phyloP scores from a whole-genome alignment of 257 asterid species.

The Lycium barbarum region DNA sequence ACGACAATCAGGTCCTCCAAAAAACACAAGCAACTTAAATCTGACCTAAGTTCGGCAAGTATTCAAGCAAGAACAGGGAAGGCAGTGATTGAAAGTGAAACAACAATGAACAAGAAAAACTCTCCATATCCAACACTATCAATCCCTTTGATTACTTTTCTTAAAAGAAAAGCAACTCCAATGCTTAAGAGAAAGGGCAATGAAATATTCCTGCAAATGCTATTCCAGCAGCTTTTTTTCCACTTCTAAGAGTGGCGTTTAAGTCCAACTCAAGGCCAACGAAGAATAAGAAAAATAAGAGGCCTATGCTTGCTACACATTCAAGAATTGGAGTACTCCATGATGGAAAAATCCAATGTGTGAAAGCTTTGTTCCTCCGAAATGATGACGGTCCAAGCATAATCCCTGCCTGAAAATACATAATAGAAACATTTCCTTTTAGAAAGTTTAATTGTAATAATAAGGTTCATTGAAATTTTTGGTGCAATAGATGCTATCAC shows the following conservation, averaged over 20 bases:
- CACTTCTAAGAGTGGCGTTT: constrained; percentile 48
- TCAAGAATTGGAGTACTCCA: constrained; percentile 66
- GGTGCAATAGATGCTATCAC: no score
- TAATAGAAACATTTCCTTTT: no score
- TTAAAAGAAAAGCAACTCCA: constrained; percentile 52
- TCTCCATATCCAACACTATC: constrained; percentile 49
- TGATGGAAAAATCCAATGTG: constrained; percentile 54
- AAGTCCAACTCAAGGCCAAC: constrained; percentile 73
- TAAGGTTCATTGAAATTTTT: no score
- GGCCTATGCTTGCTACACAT: constrained; percentile 60
- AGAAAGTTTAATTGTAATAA: no score
- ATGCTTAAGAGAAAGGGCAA: constrained; percentile 50
- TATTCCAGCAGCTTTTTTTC: constrained; percentile 50
- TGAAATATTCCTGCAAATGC: constrained; percentile 66
- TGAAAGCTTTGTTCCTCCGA: constrained; percentile 52
- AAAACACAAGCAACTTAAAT: constrained; percentile 33
- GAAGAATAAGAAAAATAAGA: constrained; percentile 65
- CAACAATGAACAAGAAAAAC: constrained; percentile 62
- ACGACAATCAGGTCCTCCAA: constrained; percentile 64
- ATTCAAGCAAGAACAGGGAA: constrained; percentile 74
- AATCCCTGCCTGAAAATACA: constrained; percentile 56
- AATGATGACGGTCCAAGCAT: constrained; percentile 64
- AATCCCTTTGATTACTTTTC: constrained; percentile 45
- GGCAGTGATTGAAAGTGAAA: constrained; percentile 70
- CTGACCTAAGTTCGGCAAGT: constrained; percentile 55